A percentile compares a stretch with the other conserved stretches of the same genome.
These are phyloP conservation scores for Apiospora sp. DNA, from an alignment of 2,329 filamentous ascomycete genomes.

Conservation along the genomic window DNA sequence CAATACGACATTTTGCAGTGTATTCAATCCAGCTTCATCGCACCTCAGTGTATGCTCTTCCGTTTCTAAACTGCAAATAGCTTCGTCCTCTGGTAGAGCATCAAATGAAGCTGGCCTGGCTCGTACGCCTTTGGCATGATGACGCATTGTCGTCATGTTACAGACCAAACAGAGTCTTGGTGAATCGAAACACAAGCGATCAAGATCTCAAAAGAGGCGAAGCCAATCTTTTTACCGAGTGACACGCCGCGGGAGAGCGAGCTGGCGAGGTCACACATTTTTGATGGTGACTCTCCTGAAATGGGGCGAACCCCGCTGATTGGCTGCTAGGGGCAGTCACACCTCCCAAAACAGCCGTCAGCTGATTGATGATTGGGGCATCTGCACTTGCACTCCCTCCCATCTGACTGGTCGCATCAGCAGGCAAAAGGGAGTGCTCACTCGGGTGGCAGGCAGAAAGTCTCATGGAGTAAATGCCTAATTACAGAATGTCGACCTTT, in stretches of 20 bases:
- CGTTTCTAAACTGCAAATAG: too few relatives aligned
- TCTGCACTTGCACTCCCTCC: background rate
- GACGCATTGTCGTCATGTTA: background rate
- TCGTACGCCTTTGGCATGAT: background rate
- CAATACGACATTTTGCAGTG: background rate
- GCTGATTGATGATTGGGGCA: conserved; percentile 4
- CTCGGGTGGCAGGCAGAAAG: background rate
- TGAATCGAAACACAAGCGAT: background rate
- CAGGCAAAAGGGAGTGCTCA: background rate
- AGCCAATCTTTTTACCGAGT: background rate
- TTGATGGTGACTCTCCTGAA: background rate
- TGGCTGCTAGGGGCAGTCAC: conserved; percentile 16
- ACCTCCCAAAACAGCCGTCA: conserved; percentile 3
- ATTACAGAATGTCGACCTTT: background rate
- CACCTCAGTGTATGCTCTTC: background rate
- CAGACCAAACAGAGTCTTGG: background rate
- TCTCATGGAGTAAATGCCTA: background rate
- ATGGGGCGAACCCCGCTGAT: background rate
- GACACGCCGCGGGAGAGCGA: background rate
- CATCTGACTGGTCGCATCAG: conserved; percentile 20
- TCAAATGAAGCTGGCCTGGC: background rate
- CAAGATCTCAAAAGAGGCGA: background rate
- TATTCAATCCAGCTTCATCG: too few relatives aligned
- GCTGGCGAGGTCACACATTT: background rate
- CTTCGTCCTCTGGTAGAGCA: background rate